These are phyloP conservation scores for Saccharum officinarum DNA, from an alignment of 176 grass and related monocot genomes.

Conservation along the genomic window DNA sequence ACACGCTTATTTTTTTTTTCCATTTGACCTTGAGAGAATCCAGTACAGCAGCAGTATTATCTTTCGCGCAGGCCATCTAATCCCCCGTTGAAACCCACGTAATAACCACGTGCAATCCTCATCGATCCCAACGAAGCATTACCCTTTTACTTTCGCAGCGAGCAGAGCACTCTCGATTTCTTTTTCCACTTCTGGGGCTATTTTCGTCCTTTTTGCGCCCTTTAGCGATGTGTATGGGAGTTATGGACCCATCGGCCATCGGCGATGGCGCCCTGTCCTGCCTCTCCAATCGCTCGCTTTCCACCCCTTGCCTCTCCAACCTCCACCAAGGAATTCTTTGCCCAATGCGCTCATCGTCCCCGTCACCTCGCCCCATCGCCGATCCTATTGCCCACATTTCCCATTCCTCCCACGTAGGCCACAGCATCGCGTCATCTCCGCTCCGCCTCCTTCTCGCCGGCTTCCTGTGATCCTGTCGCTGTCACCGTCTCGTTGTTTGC, in stretches of 20 bases:
- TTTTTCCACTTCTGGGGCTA: constrained; percentile 2
- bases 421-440: neutral
- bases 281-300: constrained; percentile 18
- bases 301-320: neutral
- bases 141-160: constrained; percentile 34
- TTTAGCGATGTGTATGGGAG: neutral
- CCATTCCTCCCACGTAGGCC: neutral
- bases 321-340: constrained; percentile 29
- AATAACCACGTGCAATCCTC: neutral
- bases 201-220: neutral
- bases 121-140: constrained; percentile 5
- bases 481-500: constrained; percentile 31
- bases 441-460: constrained; percentile 6
- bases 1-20: neutral
- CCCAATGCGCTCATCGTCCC: constrained; percentile 1
- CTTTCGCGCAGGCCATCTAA: neutral
- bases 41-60: neutral
- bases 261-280: constrained; percentile 16
- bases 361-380: constrained; percentile 1
- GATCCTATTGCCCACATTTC: constrained; percentile 12
- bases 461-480: neutral
- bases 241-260: neutral
- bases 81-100: neutral
- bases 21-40: neutral
- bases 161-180: constrained; percentile 12